Conservation (phyloP, 129 eudicot genomes). For the Rutidosis leptorrhynchoides region DNA sequence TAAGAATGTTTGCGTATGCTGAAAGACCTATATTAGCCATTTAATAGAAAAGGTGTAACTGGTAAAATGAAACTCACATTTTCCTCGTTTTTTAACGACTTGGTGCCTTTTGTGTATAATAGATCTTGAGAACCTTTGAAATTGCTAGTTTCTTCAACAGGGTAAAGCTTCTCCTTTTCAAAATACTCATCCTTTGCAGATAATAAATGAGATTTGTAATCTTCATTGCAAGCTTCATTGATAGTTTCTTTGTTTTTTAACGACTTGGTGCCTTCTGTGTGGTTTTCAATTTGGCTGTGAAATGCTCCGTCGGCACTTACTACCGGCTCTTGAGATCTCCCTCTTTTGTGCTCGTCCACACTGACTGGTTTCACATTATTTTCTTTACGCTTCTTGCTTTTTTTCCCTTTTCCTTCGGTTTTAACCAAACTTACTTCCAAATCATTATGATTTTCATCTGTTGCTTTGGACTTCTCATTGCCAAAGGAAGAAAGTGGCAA, state of each 20-base stretch:
- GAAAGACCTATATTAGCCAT: neutral
- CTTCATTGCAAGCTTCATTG: constrained; percentile 30
- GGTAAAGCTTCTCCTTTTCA: constrained; percentile 23
- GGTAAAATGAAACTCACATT: constrained; percentile 41
- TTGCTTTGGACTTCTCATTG: constrained; percentile 39
- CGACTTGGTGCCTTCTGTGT: constrained; percentile 29
- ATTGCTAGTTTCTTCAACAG: constrained; percentile 30
- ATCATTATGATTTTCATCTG: constrained; percentile 39
- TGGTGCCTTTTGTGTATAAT: constrained; percentile 21
- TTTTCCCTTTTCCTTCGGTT: constrained; percentile 45
- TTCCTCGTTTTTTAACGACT: constrained; percentile 35
- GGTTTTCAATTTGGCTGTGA: constrained; percentile 27
- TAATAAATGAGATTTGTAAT: constrained; percentile 8
- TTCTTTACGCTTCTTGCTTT: constrained; percentile 44
- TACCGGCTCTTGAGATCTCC: constrained; percentile 30
- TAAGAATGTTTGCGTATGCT: neutral
- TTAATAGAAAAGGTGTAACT: constrained; percentile 15
- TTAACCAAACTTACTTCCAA: constrained; percentile 40
- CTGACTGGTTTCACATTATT: constrained; percentile 26
- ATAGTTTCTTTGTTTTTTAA: constrained; percentile 35
- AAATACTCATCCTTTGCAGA: constrained; percentile 33
- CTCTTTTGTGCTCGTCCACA: constrained; percentile 27
- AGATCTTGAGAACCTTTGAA: constrained; percentile 23
- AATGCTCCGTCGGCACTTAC: constrained; percentile 28
- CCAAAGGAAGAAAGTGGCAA: constrained; percentile 31